Evolutionary conservation across 139 green algal species (phyloP).

Genomic region (Coelastrella sp.): DNA sequence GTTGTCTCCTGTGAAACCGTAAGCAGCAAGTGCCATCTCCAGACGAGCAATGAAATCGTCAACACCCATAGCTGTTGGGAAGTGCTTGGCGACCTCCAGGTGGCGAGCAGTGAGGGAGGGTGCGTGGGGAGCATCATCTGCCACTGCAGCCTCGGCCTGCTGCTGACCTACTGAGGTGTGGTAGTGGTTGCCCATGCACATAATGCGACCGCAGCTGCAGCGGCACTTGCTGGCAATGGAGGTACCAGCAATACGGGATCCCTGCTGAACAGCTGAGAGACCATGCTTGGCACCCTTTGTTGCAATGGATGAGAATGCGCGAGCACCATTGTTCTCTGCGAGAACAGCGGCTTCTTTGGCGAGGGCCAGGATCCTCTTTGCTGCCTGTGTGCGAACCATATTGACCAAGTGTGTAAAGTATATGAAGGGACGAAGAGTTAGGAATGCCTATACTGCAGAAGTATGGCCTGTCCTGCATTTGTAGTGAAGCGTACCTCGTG

Average conservation of each 20-base stretch:
- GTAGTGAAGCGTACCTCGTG: background rate
- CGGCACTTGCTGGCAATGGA: slow-evolving; percentile 25
- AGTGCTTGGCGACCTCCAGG: slow-evolving; percentile 58
- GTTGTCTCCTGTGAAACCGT: slow-evolving; percentile 85
- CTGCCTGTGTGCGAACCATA: slow-evolving; percentile 6
- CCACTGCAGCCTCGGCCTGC: slow-evolving; percentile 36
- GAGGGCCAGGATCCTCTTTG: slow-evolving; percentile 9
- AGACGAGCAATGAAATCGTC: slow-evolving; percentile 87
- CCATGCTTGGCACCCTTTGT: slow-evolving; percentile 6
- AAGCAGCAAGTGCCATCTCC: slow-evolving; percentile 71
- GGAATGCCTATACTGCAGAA: background rate
- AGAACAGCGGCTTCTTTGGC: background rate
- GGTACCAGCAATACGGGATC: slow-evolving; percentile 4
- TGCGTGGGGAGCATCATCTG: slow-evolving; percentile 27
- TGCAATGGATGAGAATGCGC: slow-evolving; percentile 21
- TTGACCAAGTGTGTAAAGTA: background rate
- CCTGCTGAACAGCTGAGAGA: background rate
- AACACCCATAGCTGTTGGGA: slow-evolving; percentile 74
- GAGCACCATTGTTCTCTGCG: slow-evolving; percentile 2
- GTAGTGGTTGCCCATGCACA: slow-evolving; percentile 49
- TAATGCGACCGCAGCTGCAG: slow-evolving; percentile 52
- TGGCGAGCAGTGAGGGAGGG: slow-evolving; percentile 36
- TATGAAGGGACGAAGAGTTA: background rate
- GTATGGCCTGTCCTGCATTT: background rate
- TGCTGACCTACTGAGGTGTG: slow-evolving; percentile 7